These are phyloP conservation scores for Entomortierella parvispora DNA, from an alignment of 192 early-diverging fungal species.

Conservation along the genomic window DNA sequence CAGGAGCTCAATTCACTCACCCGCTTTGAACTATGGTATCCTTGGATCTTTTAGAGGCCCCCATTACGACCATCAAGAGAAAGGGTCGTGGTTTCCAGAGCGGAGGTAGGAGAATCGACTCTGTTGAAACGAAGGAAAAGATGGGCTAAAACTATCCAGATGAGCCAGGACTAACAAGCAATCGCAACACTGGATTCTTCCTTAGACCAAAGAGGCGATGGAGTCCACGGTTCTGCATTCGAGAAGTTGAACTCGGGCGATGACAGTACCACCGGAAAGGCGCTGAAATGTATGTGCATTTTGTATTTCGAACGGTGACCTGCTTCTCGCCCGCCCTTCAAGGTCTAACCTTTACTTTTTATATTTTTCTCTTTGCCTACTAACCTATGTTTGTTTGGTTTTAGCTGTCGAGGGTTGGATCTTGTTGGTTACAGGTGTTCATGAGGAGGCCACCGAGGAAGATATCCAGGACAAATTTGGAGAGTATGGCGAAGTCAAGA, in stretches of 20 bases:
- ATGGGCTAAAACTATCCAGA: too few species aligned
- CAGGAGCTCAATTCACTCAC: too few species aligned
- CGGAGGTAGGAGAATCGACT: conserved; percentile 22
- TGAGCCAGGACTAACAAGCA: too few species aligned
- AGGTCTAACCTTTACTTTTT: conserved; percentile 6
- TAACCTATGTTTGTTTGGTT: not conserved
- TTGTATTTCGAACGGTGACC: not conserved
- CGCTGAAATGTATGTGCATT: conserved; percentile 38
- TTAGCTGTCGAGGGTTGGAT: conserved; percentile 95
- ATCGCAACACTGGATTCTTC: too few species aligned
- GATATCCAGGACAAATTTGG: conserved; percentile 86
- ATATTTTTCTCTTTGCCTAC: not conserved
- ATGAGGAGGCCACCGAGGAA: conserved; percentile 96
- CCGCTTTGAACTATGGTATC: not conserved
- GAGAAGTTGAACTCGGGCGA: conserved; percentile 35
- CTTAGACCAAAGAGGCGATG: conserved; percentile 36
- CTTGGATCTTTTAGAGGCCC: conserved; percentile 20
- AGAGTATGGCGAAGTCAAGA: conserved; percentile 92
- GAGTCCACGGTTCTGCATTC: conserved; percentile 25
- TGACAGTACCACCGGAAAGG: conserved; percentile 36
- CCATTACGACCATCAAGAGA: conserved; percentile 43
- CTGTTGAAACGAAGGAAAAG: too few species aligned
- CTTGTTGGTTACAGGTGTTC: conserved; percentile 89
- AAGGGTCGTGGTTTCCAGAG: conserved; percentile 58
- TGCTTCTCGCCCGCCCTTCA: too few species aligned